These are phyloP conservation scores for peach (Prunus persica) DNA, from an alignment of 306 rosid genomes.

Conservation along the genomic window Prunus_persica_NCBIv2 NC_034011.1:2609501-2610000, in stretches of 20 bases:
- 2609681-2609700: background rate
- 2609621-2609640: background rate
- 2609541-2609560: background rate
- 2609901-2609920: background rate
- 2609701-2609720: background rate
- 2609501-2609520: background rate
- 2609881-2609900: background rate
- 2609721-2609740: background rate
- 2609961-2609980: conserved; percentile 45
- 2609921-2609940: conserved; percentile 18
- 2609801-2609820: background rate
- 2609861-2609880: conserved; percentile 10
- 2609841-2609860: background rate
- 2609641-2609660: background rate
- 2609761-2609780: background rate
- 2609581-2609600: background rate
- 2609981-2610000: conserved; percentile 92
- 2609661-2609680: background rate
- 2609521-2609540: background rate
- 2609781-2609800: background rate
- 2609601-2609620: background rate
- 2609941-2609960: conserved; percentile 60
- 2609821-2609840: background rate
- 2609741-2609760: background rate
- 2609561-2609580: background rate